A percentile compares a stretch with the other conserved stretches of the same genome.
Conservation (phyloP, 2,329 filamentous ascomycete species). For the Lachnellula arida region DNA sequence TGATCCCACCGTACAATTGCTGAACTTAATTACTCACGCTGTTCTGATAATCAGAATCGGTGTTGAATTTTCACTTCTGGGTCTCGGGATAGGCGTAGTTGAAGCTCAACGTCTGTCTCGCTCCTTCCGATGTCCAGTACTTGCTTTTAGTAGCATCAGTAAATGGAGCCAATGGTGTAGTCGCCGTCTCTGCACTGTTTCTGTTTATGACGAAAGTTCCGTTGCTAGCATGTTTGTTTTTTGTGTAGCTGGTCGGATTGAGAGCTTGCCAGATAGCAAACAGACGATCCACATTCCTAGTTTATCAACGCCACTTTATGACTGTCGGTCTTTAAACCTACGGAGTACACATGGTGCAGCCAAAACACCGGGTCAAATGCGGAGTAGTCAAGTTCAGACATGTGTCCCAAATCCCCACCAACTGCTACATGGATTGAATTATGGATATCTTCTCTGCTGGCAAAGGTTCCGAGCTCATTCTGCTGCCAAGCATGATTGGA, state of each 20-base stretch:
- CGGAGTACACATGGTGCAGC: slow-evolving; percentile 26
- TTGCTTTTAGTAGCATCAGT: slow-evolving; percentile 38
- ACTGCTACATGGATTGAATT: slow-evolving; percentile 58
- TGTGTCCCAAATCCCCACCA: slow-evolving; percentile 51
- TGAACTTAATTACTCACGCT: slow-evolving; percentile 15
- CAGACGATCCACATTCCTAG: slow-evolving; percentile 63
- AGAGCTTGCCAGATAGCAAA: slow-evolving; percentile 74
- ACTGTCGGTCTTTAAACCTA: slow-evolving; percentile 9
- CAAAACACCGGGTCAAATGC: slow-evolving; percentile 66
- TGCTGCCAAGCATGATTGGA: slow-evolving; percentile 61
- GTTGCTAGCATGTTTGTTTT: slow-evolving; percentile 48
- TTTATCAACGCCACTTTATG: slow-evolving; percentile 3
- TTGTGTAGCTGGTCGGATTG: slow-evolving; percentile 63
- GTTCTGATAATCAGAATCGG: slow-evolving; percentile 13
- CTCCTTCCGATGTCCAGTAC: slow-evolving; percentile 19
- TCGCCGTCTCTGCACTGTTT: slow-evolving; percentile 49
- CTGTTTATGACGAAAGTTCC: slow-evolving; percentile 56
- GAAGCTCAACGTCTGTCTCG: slow-evolving; percentile 40
- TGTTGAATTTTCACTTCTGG: slow-evolving; percentile 18
- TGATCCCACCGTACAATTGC: slow-evolving; percentile 18
- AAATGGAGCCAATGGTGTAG: slow-evolving; percentile 64
- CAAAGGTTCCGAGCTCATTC: slow-evolving; percentile 16
- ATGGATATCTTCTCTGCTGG: slow-evolving; percentile 53
- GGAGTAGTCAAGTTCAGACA: slow-evolving; percentile 66
- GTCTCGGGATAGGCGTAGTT: slow-evolving; percentile 74